Evolutionary conservation across 192 early-diverging fungal species (phyloP), one percentile per base, ranked within the genome.

Genomic region (Backusella australiensis): DNA sequence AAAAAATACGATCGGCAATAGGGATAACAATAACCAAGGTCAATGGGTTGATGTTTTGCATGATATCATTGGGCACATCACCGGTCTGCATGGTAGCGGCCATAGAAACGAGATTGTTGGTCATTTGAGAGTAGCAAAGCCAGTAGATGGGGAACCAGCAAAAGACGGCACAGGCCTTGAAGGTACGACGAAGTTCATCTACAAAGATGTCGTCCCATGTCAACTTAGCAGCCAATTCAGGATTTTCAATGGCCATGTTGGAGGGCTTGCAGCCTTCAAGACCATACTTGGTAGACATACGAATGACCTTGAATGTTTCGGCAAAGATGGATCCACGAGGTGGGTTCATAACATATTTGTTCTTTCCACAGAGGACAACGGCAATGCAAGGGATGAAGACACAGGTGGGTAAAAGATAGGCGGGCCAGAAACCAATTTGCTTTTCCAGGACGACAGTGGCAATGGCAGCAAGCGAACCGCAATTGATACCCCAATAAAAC

Each of bases 401-500:
- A 49, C 86, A 65, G 4, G 85, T 74, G 9, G 90, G 87, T 59
- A 90, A 74, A 66, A 87, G 75, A 76, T 75, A 91, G 1, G 90
- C 89, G 19, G 84, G 66, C 70, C 88, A 82, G 72, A 87, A 91
- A 35, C 83, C 82, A 66, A 81, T 74, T 79, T 88, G 78, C 75
- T 89, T 90, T 68, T 89, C 89, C 0, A 87, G 69, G 49, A 69
- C 78, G 72, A 85, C 87, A 46, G 76, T 87, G 29, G 77, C 83
- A 59, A 83, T 88, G 68, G 84, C 85, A 76, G 77, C 87, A 71
- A 93, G 83, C 14, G 88, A 85, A 23, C 92, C 92, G 42, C 90
- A 26, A 75, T 92, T 92, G 75, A 93, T 92, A 32, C 89, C 84
- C 84, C 85, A 86, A 80, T 95, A 95, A 80, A 95, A 95, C 89